Evolutionary conservation across 495 filamentous ascomycete species (phyloP), one percentile per base, ranked within the genome.

Genomic region (Oleoguttula mirabilis): DNA sequence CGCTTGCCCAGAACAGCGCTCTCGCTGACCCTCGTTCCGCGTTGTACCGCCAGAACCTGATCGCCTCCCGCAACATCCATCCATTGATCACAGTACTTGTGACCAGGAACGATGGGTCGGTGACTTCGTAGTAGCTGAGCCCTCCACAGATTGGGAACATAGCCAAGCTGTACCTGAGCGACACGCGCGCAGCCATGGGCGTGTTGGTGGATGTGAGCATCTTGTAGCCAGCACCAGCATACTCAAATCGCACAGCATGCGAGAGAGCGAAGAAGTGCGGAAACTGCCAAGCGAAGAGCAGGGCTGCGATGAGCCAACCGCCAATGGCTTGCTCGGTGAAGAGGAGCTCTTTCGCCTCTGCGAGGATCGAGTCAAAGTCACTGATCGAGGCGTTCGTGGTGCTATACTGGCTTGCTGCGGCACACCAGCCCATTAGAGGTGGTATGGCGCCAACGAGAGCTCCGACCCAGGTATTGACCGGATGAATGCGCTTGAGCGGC

Each of bases 391-490:
- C 73, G 43, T 72, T 77, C 2, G 75, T 77, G 0, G 78, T 80
- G n/a, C 87, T 85, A 32, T 72, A 80, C 62, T 93, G 84, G 32
- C 86, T 87, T 0, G 83, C 83, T 2, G 88, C 90, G 0, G 90
- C 90, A 11, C 88, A 79, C 90, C 90, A 98, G 54, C 90, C 90
- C 90, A 98, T 98, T 36, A 98, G 57, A 3, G 90, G 90, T 0
- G 90, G 90, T 32, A 98, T 94, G 1, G 80, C 87, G 35, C 90
- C 90, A 0, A 98, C 84, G 1, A 98, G 45, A 10, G 90, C 90
- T 21, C 90, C 90, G 8, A 86, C 79, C 90, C 90, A 98, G 0
- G 90, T 98, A 57, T 98, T 98, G 32, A 88, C 59, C 4, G 83
- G 84, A 19, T 79, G 81, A 0, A 96, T 62, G 1, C 87, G 76